Conservation (phyloP, 2,329 filamentous ascomycete species). For the Nothophaeocryptopus gaeumannii region DNA sequence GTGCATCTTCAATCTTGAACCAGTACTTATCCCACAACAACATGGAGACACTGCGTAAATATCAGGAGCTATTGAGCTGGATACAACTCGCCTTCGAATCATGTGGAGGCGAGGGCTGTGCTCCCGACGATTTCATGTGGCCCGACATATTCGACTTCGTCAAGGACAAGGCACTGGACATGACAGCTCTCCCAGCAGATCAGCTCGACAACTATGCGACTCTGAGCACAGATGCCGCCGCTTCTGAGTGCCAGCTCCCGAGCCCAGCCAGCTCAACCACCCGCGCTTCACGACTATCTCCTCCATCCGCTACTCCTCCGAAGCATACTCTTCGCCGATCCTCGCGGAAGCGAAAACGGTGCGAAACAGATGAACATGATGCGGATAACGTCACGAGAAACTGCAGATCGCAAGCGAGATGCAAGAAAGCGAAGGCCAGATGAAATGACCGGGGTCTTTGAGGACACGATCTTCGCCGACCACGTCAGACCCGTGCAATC, state of each 20-base stretch:
- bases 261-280: neutral
- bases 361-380: neutral
- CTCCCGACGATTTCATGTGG: neutral
- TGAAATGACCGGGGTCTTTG: no score
- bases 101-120: neutral
- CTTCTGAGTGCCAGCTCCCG: neutral
- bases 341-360: neutral
- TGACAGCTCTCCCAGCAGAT: neutral
- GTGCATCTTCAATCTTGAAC: no score
- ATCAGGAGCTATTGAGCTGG: neutral
- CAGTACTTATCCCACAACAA: no score
- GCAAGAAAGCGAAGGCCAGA: neutral
- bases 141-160: neutral
- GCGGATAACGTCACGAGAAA: neutral
- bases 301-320: neutral
- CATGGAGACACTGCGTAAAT: no score
- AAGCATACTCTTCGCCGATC: conserved; percentile 1
- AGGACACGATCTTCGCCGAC: no score
- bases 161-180: neutral
- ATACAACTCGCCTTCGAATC: neutral
- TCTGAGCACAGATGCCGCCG: neutral
- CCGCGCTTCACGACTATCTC: neutral
- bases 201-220: neutral
- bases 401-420: neutral
- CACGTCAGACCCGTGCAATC: no score